These are phyloP conservation scores for Bruguiera hainesii DNA, from an alignment of 441 rosid species.

Conservation along the genomic window DNA sequence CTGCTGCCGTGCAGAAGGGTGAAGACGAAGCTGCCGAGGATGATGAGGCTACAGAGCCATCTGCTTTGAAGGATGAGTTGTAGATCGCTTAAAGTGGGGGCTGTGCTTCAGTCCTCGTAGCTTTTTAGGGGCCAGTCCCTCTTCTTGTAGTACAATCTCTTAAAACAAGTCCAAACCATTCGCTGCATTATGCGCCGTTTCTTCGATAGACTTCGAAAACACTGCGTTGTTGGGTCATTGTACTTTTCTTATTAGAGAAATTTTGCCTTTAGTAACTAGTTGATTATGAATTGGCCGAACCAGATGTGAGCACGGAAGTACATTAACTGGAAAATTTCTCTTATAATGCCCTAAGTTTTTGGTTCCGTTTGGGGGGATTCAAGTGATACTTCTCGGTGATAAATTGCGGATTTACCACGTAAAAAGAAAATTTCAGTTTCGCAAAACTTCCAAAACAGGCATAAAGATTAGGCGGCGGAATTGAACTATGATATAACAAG, in stretches of 20 bases:
- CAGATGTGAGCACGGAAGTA: too few relatives aligned
- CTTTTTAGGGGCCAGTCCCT: not conserved
- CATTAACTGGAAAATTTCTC: too few relatives aligned
- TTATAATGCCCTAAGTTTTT: too few relatives aligned
- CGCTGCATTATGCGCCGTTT: slow-evolving; percentile 15
- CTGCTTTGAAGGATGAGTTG: slow-evolving; percentile 51
- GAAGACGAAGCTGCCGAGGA: slow-evolving; percentile 21
- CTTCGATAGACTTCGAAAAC: not conserved
- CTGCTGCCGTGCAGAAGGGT: not conserved
- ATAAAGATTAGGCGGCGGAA: too few relatives aligned
- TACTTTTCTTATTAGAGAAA: slow-evolving; percentile 19
- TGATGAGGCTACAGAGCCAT: slow-evolving; percentile 30
- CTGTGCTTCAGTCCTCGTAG: not conserved
- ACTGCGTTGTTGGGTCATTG: slow-evolving; percentile 18
- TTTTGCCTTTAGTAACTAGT: slow-evolving; percentile 20
- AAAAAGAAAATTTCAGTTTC: too few relatives aligned
- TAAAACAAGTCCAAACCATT: slow-evolving; percentile 5
- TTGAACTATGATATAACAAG: too few relatives aligned
- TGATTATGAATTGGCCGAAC: not conserved
- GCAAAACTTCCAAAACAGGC: too few relatives aligned
- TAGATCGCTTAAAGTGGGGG: slow-evolving; percentile 21
- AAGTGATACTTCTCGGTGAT: too few relatives aligned
- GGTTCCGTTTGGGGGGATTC: too few relatives aligned
- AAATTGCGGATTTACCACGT: too few relatives aligned
- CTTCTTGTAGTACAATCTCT: not conserved